These are phyloP conservation scores for Saccharomyces hybrid DNA, from an alignment of 1,139 yeast genomes.

Conservation along the genomic window DNA sequence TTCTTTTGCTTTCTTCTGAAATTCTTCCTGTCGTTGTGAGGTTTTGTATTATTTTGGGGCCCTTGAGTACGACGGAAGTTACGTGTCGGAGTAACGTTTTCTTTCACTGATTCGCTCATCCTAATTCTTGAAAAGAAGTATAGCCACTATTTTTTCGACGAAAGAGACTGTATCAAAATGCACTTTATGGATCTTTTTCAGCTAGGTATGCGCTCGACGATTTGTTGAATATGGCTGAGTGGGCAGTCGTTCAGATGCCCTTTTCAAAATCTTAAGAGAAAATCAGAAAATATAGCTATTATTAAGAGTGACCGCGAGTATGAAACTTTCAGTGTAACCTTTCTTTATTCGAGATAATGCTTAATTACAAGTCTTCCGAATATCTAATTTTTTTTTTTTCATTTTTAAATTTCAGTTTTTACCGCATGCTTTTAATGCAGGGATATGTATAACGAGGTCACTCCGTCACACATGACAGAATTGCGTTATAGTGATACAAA, in stretches of 20 bases:
- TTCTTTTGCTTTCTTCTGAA: constrained; percentile 3
- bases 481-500: neutral
- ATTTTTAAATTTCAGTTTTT: neutral
- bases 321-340: neutral
- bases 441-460: neutral
- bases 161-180: neutral
- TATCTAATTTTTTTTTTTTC: neutral
- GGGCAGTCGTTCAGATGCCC: neutral
- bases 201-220: neutral
- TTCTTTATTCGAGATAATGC: neutral
- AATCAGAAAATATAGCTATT: neutral
- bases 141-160: neutral
- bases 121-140: neutral
- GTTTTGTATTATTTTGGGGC: constrained; percentile 6
- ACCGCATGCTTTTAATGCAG: neutral
- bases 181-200: neutral
- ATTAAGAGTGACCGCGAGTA: neutral
- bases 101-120: neutral
- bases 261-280: neutral
- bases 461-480: neutral
- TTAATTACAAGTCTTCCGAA: neutral
- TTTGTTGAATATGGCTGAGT: neutral
- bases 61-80: constrained; percentile 31
- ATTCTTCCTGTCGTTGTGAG: neutral
- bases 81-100: constrained; percentile 12